Evolutionary conservation across 2,329 filamentous ascomycete genomes (phyloP).

Genomic region (Trichoderma brevicompactum): DNA sequence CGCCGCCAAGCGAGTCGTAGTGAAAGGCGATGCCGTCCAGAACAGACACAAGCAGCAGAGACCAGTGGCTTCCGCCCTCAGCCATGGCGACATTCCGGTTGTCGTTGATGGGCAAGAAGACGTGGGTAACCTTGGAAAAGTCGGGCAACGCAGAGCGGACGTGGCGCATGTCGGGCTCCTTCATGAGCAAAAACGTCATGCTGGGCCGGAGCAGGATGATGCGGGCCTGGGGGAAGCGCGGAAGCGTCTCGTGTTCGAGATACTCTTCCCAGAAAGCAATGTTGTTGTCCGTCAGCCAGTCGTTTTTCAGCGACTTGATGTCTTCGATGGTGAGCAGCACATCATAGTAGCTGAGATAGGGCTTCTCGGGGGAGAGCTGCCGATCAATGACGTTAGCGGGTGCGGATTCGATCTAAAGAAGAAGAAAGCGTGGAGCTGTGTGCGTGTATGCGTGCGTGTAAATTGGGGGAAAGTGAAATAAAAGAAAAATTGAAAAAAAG

Average conservation of each 20-base stretch:
- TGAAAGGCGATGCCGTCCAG: constrained; percentile 93
- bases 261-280: constrained; percentile 99
- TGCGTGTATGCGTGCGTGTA: neutral
- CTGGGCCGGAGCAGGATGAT: constrained; percentile 90
- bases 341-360: constrained; percentile 49
- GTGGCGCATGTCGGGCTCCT: constrained; percentile 62
- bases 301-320: constrained; percentile 82
- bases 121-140: constrained; percentile 80
- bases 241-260: constrained; percentile 86
- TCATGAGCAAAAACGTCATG: constrained; percentile 91
- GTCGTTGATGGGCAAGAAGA: constrained; percentile 96
- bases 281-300: constrained; percentile 97
- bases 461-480: neutral
- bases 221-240: constrained; percentile 76
- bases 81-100: constrained; percentile 73
- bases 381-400: constrained; percentile 25
- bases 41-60: constrained; percentile 83
- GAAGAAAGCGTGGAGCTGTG: neutral
- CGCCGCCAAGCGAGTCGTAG: constrained; percentile 83
- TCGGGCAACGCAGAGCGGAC: constrained; percentile 75
- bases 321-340: constrained; percentile 78
- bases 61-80: constrained; percentile 96
- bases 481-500: neutral
- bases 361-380: constrained; percentile 54
- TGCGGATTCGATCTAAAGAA: neutral